Base-by-base conservation (phyloP, 352 stramenopile species). In the Phytophthora nicotianae region DNA sequence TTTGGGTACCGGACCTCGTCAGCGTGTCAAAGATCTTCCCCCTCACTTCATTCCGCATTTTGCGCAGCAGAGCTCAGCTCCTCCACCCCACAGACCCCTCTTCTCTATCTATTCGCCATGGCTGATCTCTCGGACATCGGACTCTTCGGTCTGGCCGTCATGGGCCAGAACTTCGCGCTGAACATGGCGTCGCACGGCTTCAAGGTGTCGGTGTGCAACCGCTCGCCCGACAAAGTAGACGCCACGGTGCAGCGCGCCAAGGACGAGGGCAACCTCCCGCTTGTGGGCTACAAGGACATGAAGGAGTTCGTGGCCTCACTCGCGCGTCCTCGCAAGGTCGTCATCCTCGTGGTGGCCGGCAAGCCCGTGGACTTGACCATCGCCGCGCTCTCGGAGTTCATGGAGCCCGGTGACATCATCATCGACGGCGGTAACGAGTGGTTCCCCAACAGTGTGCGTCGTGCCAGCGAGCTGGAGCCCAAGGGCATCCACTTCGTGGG, bases 361-460 rank as follows among this genome's bases (percentile, higher is more conserved):
- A 97, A 98, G 74, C 93, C 98, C n/a, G 95, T 98, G 24, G 95
- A 98, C 69, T 58, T 83, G 61, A 97, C 90, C 14, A 98, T 98
- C 78, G 82, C 79, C 1, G 72, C 76, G 23, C 79, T 98, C 19
- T 77, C 83, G 1, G 66, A 95, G 65, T 81, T 91, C 79, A 86
- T 98, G 73, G 94, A 98, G 69, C 67, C 80, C 35, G 98, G 96
- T 13, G 98, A 99, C 86, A 92, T 99, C 50, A 97, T 99, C 64
- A 90, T 99, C 32, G 98, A 99, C 78, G 97, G 98, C 40, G 98
- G 98, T 26, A 99, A 99, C 87, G 97, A 99, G 85, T 99, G 97
- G 97, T 99, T 97, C 74, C 96, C 96, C 14, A 99, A 99, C 81
- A 97, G 87, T 20, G 79, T 99, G 65, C 93, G 97, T 49, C 90